Base-by-base conservation (phyloP, 2,329 filamentous ascomycete genomes). In the Neoscytalidium dimidiatum region DNA sequence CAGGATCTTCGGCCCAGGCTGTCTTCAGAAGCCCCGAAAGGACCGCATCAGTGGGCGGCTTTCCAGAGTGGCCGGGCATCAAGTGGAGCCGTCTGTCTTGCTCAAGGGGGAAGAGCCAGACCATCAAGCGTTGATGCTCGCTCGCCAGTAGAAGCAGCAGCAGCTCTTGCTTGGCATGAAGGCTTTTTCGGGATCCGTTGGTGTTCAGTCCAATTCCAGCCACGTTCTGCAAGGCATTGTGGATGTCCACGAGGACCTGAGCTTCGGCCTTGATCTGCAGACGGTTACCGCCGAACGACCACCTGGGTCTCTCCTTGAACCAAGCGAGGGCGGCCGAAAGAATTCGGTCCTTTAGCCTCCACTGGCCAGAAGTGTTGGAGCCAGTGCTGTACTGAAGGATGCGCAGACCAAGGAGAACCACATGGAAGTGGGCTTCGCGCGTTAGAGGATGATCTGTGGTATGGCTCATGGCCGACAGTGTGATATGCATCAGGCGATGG, bases 231-330 rank as follows among this genome's bases (percentile, higher is more conserved):
- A 99, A 79, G 14, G 88, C 86, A 11, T 79, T 76, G 56, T 89
- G 82, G 38, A 97, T 88, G 74, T 97, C 93, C 6, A 85, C 84
- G 43, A 98, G 85, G 19, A 97, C 82, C 69, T 90, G 90, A 35
- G 92, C 87, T 78, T 99, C 95, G 0, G 96, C 94, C 81, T 96
- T 98, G 60, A 98, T 83, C 75, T 99, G 95, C 17, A 99, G 81
- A 56, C 92, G 86, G 74, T 97, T 99, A 71, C 94, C 95, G 64
- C 95, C 95, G 77, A 95, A 98, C 0, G 95, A 96, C 94, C 95
- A 99, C 69, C 83, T 84, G 67, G n/a, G 61, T 14, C 41, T 62
- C 23, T 51, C 63, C 73, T 68, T 87, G 78, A 99, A 99, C 96
- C 96, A 99, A 67, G 86, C 88, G 33, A 99, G 82, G 14, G 88